These are phyloP conservation scores for Pythium vanterpoolii DNA, from an alignment of 352 stramenopile species.

Conservation along the genomic window DNA sequence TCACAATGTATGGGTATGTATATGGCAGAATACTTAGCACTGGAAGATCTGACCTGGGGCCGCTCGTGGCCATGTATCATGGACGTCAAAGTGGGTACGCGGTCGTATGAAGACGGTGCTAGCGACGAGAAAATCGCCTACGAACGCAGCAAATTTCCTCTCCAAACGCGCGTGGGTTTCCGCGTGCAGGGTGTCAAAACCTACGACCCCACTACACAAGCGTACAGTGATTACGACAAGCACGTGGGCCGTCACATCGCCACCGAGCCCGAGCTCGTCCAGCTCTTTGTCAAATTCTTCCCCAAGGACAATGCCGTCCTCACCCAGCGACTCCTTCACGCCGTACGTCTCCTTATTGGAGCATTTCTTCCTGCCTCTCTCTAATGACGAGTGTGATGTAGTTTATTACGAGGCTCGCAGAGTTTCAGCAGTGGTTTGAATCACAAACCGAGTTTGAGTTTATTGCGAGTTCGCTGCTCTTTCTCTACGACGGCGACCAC, in stretches of 20 bases:
- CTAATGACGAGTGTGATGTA: slow-evolving; percentile 16
- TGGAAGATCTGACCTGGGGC: slow-evolving; percentile 88
- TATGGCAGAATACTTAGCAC: slow-evolving; percentile 73
- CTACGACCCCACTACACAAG: slow-evolving; percentile 45
- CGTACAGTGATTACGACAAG: slow-evolving; percentile 87
- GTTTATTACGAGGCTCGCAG: slow-evolving; percentile 65
- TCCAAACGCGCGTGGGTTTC: slow-evolving; percentile 90
- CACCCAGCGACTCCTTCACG: slow-evolving; percentile 34
- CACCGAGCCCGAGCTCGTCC: slow-evolving; percentile 48
- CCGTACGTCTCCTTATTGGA: slow-evolving; percentile 26
- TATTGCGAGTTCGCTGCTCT: slow-evolving; percentile 94
- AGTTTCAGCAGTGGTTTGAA: slow-evolving; percentile 73
- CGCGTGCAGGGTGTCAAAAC: slow-evolving; percentile 94
- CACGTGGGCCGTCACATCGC: slow-evolving; percentile 73
- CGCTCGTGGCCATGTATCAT: slow-evolving; percentile 91
- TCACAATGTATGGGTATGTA: too few species aligned
- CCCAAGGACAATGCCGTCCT: slow-evolving; percentile 25
- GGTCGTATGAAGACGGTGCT: slow-evolving; percentile 92
- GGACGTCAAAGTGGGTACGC: slow-evolving; percentile 95
- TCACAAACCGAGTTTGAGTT: slow-evolving; percentile 84
- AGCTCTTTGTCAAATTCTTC: slow-evolving; percentile 85
- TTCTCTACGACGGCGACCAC: slow-evolving; percentile 88
- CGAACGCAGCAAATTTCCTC: slow-evolving; percentile 91
- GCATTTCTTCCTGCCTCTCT: background rate
- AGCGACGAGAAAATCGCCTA: slow-evolving; percentile 86